phyloP scores from a whole-genome alignment of 148 eudicot genomes.

The Rhododendron griersonianum region DNA sequence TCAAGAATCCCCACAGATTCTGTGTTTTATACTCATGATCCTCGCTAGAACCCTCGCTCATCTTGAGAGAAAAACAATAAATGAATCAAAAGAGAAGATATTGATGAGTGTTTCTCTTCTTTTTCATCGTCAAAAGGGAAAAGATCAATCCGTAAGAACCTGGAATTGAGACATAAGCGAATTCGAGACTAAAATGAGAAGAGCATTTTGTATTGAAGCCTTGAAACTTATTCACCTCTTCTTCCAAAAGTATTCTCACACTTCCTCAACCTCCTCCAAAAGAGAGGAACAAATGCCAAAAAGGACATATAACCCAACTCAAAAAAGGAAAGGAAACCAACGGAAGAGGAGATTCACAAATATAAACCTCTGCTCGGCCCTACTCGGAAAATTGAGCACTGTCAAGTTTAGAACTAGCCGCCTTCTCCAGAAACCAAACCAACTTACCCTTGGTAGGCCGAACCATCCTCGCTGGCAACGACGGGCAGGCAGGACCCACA shows the following conservation, averaged over 20 bases:
- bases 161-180: neutral
- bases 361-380: constrained; percentile 11
- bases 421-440: constrained; percentile 67
- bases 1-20: neutral
- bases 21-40: neutral
- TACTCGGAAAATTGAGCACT: constrained; percentile 31
- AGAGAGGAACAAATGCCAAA: neutral
- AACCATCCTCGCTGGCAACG: constrained; percentile 69
- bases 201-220: constrained; percentile 5
- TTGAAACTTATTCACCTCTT: constrained; percentile 12
- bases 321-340: neutral
- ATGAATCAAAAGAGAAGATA: neutral
- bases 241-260: constrained; percentile 8
- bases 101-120: neutral
- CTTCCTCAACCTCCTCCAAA: neutral
- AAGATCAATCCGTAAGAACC: neutral
- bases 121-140: neutral
- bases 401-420: constrained; percentile 49
- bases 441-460: constrained; percentile 53
- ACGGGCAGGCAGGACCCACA: constrained; percentile 29
- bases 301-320: neutral
- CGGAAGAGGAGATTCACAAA: neutral
- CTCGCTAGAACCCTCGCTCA: neutral
- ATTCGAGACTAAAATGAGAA: neutral
- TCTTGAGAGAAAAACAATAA: neutral